Conservation (phyloP, 352 stramenopile genomes). For the Phytophthora cactorum region DNA sequence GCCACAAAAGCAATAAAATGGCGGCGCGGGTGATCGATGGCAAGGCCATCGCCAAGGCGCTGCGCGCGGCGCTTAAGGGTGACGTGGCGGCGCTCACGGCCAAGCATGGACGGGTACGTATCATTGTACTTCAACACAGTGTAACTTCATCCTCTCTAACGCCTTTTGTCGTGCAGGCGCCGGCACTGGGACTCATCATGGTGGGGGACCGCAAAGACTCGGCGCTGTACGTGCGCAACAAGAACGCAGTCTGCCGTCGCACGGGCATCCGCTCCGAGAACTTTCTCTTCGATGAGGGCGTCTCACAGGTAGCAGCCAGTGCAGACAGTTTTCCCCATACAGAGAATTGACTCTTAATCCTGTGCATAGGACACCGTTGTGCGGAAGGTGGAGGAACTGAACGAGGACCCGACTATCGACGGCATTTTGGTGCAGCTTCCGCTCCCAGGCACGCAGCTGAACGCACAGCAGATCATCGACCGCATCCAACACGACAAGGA, state of each 20-base stretch:
- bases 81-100: slow-evolving; percentile 63
- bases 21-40: slow-evolving; percentile 67
- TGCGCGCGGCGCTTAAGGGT: slow-evolving; percentile 63
- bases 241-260: slow-evolving; percentile 96
- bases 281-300: slow-evolving; percentile 73
- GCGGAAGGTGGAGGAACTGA: slow-evolving; percentile 77
- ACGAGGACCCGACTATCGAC: slow-evolving; percentile 77
- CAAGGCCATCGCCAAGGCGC: slow-evolving; percentile 69
- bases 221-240: slow-evolving; percentile 98
- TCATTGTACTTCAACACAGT: background rate
- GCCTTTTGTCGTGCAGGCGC: slow-evolving; percentile 48
- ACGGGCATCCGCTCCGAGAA: slow-evolving; percentile 94
- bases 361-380: slow-evolving; percentile 54
- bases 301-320: slow-evolving; percentile 54
- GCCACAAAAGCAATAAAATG: slow-evolving; percentile 10
- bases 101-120: slow-evolving; percentile 50
- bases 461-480: slow-evolving; percentile 94
- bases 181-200: slow-evolving; percentile 98
- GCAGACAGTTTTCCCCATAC: background rate
- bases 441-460: slow-evolving; percentile 91
- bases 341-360: background rate
- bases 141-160: slow-evolving; percentile 4
- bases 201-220: slow-evolving; percentile 97
- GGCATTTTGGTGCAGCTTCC: slow-evolving; percentile 93
- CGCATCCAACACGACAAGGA: slow-evolving; percentile 96